These are phyloP conservation scores for Fusarium neocosmosporiellum DNA, from an alignment of 2,329 filamentous ascomycete genomes.

Conservation along the genomic window DNA sequence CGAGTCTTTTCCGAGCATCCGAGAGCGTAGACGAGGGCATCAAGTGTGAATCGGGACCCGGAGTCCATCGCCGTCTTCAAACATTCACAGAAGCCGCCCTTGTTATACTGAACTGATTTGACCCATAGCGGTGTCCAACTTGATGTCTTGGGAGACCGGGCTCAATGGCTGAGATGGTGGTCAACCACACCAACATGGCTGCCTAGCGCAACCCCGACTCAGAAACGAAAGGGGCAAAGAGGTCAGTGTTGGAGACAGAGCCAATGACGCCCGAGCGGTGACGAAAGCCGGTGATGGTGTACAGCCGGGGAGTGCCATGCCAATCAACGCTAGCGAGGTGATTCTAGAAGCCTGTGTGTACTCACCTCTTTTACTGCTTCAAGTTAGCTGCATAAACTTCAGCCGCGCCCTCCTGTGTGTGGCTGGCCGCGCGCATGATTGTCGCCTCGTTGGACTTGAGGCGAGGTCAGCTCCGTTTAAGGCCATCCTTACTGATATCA, in stretches of 20 bases:
- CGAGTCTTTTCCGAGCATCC: slow-evolving; percentile 32
- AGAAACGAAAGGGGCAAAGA: slow-evolving; percentile 61
- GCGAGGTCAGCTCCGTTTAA: slow-evolving; percentile 57
- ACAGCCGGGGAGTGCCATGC: slow-evolving; percentile 61
- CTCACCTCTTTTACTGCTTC: slow-evolving; percentile 57
- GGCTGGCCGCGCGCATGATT: slow-evolving; percentile 71
- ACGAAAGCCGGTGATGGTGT: slow-evolving; percentile 70
- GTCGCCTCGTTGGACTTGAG: slow-evolving; percentile 66
- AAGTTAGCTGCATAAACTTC: slow-evolving; percentile 53
- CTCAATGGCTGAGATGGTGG: slow-evolving; percentile 56
- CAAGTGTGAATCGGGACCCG: slow-evolving; percentile 40
- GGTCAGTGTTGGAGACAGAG: slow-evolving; percentile 72
- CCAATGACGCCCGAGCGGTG: slow-evolving; percentile 72
- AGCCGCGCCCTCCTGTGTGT: slow-evolving; percentile 65
- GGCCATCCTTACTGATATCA: slow-evolving; percentile 55
- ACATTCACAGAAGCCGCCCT: slow-evolving; percentile 51
- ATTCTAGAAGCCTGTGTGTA: slow-evolving; percentile 62
- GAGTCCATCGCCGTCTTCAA: slow-evolving; percentile 60
- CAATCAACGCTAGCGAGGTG: slow-evolving; percentile 58
- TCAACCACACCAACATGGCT: slow-evolving; percentile 56
- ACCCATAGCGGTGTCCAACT: slow-evolving; percentile 58
- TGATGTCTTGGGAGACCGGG: slow-evolving; percentile 67
- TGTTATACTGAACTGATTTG: slow-evolving; percentile 62
- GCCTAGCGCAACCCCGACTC: slow-evolving; percentile 60
- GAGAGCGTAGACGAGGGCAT: slow-evolving; percentile 32